A percentile compares a stretch with the other conserved stretches of the same genome.
Conservation (phyloP, 495 filamentous ascomycete species). For the Trichocladium antarcticum region DNA sequence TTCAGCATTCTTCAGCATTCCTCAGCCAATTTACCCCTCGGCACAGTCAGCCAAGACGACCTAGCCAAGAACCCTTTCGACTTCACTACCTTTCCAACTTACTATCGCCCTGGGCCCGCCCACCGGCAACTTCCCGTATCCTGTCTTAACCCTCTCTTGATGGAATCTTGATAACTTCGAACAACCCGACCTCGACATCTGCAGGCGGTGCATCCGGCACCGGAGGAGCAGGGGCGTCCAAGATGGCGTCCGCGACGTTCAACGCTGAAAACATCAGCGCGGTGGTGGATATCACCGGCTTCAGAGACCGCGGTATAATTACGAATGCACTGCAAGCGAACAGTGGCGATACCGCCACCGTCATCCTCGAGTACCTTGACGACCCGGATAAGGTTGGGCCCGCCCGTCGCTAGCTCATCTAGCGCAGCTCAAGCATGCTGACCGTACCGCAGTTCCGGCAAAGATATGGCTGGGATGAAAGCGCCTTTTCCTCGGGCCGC, state of each 20-base stretch:
- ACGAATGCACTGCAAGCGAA: constrained; percentile 25
- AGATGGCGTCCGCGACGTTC: constrained; percentile 7
- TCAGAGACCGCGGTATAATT: constrained; percentile 5
- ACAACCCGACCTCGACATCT: neutral
- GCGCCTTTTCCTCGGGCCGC: constrained; percentile 33
- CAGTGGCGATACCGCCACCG: constrained; percentile 33
- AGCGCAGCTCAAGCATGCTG: constrained; percentile 4
- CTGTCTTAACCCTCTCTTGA: neutral
- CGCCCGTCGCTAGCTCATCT: neutral
- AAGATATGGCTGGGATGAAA: constrained; percentile 39
- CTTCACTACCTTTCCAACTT: neutral
- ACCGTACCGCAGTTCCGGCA: constrained; percentile 21
- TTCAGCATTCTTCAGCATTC: too few relatives aligned
- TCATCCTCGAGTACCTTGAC: constrained; percentile 38
- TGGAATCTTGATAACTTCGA: constrained; percentile 3
- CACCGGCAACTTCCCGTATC: neutral
- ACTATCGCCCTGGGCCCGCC: neutral
- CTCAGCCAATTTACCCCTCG: neutral
- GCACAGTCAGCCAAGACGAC: too few relatives aligned
- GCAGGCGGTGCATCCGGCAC: neutral
- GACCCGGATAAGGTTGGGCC: constrained; percentile 30
- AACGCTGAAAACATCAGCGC: constrained; percentile 6
- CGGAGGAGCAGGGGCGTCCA: constrained; percentile 1
- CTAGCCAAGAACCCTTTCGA: neutral
- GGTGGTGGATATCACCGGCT: constrained; percentile 12